Conservation (phyloP, 2,329 filamentous ascomycete genomes). For the Pseudogymnoascus sp. region DNA sequence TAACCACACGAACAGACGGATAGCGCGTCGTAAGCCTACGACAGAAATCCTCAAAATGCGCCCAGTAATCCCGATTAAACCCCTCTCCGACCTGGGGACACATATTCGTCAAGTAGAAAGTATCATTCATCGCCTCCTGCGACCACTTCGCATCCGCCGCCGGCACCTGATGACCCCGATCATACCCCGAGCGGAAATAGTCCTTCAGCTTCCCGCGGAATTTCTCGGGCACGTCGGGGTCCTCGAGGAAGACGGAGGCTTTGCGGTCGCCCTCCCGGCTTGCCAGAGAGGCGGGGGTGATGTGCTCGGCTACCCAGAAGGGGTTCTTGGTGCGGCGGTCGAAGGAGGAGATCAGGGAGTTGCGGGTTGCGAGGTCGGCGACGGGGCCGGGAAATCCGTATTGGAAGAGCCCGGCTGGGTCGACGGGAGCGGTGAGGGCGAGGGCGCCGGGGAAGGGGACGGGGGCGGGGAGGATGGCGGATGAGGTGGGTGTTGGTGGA, state of each 20-base stretch:
- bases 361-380: slow-evolving; percentile 67
- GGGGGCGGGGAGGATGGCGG: slow-evolving; percentile 17
- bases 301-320: slow-evolving; percentile 92
- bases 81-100: slow-evolving; percentile 96
- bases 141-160: slow-evolving; percentile 95
- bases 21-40: slow-evolving; percentile 71
- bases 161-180: slow-evolving; percentile 93
- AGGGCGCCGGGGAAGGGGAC: slow-evolving; percentile 24
- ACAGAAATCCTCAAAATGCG: slow-evolving; percentile 97
- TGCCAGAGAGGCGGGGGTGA: slow-evolving; percentile 77
- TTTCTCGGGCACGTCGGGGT: slow-evolving; percentile 66
- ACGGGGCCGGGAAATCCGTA: slow-evolving; percentile 91
- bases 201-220: slow-evolving; percentile 88
- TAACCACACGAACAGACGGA: slow-evolving; percentile 82
- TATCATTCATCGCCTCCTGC: slow-evolving; percentile 88
- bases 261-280: slow-evolving; percentile 71
- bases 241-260: slow-evolving; percentile 75
- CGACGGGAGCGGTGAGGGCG: slow-evolving; percentile 43
- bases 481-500: slow-evolving; percentile 13
- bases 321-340: slow-evolving; percentile 88
- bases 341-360: slow-evolving; percentile 75
- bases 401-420: slow-evolving; percentile 69
- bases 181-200: slow-evolving; percentile 91
- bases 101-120: slow-evolving; percentile 92
- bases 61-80: slow-evolving; percentile 99